Evolutionary conservation across 495 filamentous ascomycete species (phyloP).

Genomic region (Neurospora sp.): DNA sequence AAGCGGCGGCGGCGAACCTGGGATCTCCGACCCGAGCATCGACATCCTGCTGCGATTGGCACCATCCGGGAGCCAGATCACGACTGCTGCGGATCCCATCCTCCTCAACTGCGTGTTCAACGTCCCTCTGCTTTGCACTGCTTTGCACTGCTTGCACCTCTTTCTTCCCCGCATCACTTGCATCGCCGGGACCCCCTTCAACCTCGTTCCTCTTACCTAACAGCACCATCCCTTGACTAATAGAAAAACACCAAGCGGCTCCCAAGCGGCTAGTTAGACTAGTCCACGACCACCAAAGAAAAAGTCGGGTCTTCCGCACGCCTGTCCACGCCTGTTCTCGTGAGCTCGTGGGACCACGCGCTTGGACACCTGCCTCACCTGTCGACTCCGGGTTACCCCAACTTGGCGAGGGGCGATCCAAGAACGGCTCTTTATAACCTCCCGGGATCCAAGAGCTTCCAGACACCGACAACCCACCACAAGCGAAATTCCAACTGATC

Average conservation of each 20-base stretch:
- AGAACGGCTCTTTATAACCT: neutral
- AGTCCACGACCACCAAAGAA: neutral
- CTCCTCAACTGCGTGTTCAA: neutral
- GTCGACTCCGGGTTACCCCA: neutral
- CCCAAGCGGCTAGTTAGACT: neutral
- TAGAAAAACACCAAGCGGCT: slow-evolving; percentile 26
- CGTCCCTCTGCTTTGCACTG: slow-evolving; percentile 15
- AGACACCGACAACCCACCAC: neutral
- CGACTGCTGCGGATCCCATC: neutral
- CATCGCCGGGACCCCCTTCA: slow-evolving; percentile 12
- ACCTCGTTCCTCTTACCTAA: slow-evolving; percentile 38
- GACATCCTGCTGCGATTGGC: neutral
- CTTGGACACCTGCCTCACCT: neutral
- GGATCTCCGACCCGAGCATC: neutral
- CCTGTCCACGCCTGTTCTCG: neutral
- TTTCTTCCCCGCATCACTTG: slow-evolving; percentile 33
- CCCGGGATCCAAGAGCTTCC: neutral
- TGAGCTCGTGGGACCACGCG: neutral
- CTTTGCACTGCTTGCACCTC: neutral
- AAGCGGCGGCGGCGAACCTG: neutral
- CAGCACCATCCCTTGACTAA: slow-evolving; percentile 37
- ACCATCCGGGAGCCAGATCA: neutral
- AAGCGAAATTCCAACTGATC: neutral
- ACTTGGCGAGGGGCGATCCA: neutral
- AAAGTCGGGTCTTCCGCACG: neutral